phyloP scores from a whole-genome alignment of 139 green algal species.

The Desmodesmus armatus region DNA sequence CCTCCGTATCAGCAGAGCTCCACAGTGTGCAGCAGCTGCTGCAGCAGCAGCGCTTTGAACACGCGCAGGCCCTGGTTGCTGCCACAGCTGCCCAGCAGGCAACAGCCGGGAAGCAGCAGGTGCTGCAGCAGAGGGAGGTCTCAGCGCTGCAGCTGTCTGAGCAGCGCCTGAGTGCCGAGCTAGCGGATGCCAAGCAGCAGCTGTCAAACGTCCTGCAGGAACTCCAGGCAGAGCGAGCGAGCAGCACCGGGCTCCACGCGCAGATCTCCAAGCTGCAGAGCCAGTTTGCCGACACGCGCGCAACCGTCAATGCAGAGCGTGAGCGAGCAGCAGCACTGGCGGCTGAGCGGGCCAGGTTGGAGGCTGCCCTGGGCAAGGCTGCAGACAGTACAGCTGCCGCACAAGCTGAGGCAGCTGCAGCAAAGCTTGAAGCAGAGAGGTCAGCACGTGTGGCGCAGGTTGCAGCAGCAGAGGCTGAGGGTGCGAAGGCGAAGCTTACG shows the following conservation, averaged over 20 bases:
- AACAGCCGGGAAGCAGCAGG: constrained; percentile 14
- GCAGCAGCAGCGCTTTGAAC: constrained; percentile 12
- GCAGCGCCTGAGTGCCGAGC: background rate
- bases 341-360: background rate
- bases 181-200: constrained; percentile 3
- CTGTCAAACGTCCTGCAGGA: constrained; percentile 22
- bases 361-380: constrained; percentile 17
- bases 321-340: background rate
- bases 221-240: background rate
- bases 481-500: background rate
- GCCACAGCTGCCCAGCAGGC: background rate
- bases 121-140: constrained; percentile 1
- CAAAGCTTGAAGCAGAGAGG: background rate
- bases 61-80: background rate
- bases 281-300: constrained; percentile 24
- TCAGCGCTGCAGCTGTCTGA: background rate
- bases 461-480: constrained; percentile 5
- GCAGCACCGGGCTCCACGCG: constrained; percentile 12
- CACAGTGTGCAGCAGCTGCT: constrained; percentile 16
- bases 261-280: constrained; percentile 21
- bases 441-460: background rate
- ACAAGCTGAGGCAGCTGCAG: constrained; percentile 15
- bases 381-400: constrained; percentile 3
- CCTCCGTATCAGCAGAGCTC: background rate
- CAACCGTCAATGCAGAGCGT: constrained; percentile 3